Evolutionary conservation across 192 early-diverging fungal genomes (phyloP).

Genomic region (Umbelopsis ramanniana): DNA sequence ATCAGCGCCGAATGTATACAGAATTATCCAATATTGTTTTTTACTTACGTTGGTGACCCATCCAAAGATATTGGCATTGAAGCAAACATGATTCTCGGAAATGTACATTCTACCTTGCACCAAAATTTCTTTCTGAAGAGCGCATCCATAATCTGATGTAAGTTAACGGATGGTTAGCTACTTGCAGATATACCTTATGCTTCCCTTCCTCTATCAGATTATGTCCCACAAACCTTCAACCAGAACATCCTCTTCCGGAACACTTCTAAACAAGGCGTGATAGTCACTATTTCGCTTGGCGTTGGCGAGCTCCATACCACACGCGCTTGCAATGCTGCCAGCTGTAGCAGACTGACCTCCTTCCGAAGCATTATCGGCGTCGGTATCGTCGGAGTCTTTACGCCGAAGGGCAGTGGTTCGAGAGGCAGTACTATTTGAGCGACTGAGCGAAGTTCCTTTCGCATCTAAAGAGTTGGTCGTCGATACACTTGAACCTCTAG

Average conservation of each 20-base stretch:
- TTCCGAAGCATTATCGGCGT: not conserved
- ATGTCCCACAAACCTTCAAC: constrained; percentile 50
- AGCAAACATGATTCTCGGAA: constrained; percentile 80
- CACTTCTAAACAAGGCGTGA: constrained; percentile 58
- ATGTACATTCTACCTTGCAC: constrained; percentile 85
- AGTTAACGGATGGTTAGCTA: not conserved
- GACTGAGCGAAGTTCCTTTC: not conserved
- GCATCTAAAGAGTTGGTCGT: constrained; percentile 9
- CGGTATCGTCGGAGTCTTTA: constrained; percentile 23
- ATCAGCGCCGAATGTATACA: constrained; percentile 1
- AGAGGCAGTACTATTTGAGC: constrained; percentile 6
- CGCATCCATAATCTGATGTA: constrained; percentile 75
- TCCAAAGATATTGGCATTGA: constrained; percentile 90
- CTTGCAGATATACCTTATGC: too few species aligned
- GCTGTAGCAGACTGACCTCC: not conserved
- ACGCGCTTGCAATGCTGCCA: constrained; percentile 24
- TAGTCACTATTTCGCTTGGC: constrained; percentile 56
- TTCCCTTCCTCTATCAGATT: too few species aligned
- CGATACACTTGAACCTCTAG: constrained; percentile 30
- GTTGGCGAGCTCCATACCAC: constrained; percentile 35
- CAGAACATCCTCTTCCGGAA: constrained; percentile 57
- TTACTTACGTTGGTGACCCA: constrained; percentile 74
- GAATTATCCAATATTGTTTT: not conserved
- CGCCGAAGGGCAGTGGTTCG: not conserved
- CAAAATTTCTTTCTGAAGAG: constrained; percentile 87